Percentiles rank a stretch among this genome's conserved stretches.
These are phyloP conservation scores for Neopestalotiopsis sp. DNA, from an alignment of 2,329 filamentous ascomycete genomes.

Conservation along the genomic window DNA sequence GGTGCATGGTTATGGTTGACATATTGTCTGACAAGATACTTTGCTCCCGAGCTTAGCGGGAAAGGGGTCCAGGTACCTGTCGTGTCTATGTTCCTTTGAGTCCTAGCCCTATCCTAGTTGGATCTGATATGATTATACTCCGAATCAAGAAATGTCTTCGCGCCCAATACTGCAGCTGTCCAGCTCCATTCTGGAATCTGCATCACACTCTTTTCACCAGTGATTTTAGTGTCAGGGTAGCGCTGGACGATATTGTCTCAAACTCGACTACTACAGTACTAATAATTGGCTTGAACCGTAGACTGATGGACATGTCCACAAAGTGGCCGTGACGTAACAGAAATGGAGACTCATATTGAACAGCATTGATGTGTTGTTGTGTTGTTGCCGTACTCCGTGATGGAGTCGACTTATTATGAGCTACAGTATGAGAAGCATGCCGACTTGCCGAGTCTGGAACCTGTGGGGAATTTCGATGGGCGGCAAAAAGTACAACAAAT, in stretches of 20 bases:
- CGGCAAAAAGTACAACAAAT: background rate
- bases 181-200: background rate
- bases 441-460: background rate
- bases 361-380: background rate
- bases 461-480: background rate
- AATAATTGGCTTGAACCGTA: background rate
- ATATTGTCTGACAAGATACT: no score
- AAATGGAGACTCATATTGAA: background rate
- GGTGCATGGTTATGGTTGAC: background rate
- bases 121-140: background rate
- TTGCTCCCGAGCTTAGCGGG: background rate
- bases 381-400: constrained; percentile 1
- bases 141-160: background rate
- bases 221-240: background rate
- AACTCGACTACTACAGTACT: background rate
- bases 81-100: background rate
- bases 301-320: background rate
- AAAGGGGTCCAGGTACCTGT: background rate
- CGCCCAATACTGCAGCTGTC: background rate
- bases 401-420: background rate
- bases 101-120: background rate
- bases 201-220: background rate
- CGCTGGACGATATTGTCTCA: background rate
- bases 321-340: background rate
- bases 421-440: background rate